phyloP scores from a whole-genome alignment of 192 early-diverging fungal genomes.

The Backusella morwellensis region DNA sequence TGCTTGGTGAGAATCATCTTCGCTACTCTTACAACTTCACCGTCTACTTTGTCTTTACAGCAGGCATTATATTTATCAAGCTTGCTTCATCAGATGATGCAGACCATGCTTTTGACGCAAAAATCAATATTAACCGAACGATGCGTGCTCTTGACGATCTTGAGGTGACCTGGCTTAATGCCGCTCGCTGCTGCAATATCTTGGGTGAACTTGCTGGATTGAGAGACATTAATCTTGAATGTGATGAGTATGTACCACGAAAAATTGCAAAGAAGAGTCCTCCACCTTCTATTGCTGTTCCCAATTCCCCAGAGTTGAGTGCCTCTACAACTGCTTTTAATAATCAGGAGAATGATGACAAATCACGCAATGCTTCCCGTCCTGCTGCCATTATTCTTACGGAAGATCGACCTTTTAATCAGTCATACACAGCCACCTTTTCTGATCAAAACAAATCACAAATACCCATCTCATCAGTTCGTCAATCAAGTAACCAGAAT shows the following conservation, averaged over 20 bases:
- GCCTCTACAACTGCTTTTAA: not conserved
- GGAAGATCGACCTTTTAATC: not conserved
- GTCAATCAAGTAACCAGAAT: not conserved
- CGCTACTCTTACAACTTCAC: slow-evolving; percentile 25
- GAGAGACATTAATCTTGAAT: slow-evolving; percentile 29
- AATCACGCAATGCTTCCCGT: not conserved
- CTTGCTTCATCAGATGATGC: slow-evolving; percentile 16
- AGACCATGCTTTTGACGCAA: slow-evolving; percentile 26
- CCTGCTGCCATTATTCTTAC: not conserved
- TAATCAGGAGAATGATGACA: not conserved
- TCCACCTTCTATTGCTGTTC: slow-evolving; percentile 29
- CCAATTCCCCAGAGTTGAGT: slow-evolving; percentile 26
- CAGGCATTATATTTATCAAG: slow-evolving; percentile 39
- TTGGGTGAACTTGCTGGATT: slow-evolving; percentile 30
- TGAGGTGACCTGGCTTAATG: slow-evolving; percentile 26
- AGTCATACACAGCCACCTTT: not conserved
- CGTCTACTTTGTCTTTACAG: slow-evolving; percentile 30
- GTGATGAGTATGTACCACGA: slow-evolving; percentile 11
- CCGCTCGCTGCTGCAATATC: slow-evolving; percentile 29
- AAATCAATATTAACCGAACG: slow-evolving; percentile 34
- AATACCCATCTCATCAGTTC: slow-evolving; percentile 10
- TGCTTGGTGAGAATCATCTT: slow-evolving; percentile 25
- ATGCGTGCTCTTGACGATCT: slow-evolving; percentile 33
- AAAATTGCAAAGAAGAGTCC: slow-evolving; percentile 9
- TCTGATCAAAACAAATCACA: not conserved